Evolutionary conservation across 768 basidiomycete species (phyloP), one percentile per base, ranked within the genome.

Genomic region (Phlebiopsis flavidoalba): DNA sequence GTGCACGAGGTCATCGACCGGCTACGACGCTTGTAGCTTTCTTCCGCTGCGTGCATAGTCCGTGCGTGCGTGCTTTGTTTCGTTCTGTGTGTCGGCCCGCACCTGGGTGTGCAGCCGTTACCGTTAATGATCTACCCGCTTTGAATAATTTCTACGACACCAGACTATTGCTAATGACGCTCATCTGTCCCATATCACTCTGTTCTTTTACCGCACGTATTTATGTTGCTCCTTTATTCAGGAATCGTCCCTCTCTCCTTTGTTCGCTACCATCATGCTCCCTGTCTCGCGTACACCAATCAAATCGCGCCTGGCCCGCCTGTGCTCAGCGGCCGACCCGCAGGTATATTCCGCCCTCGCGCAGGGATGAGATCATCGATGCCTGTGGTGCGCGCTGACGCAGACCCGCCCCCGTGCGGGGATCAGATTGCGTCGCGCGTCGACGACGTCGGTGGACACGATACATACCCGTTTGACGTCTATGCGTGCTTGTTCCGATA

Each of bases 1-100:
- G 53, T 64, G 63, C 15, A 11, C 48, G 56, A 64, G 17, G 63
- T 60, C 36, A 61, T 64, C 45, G 60, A 64, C 22, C 54, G 61
- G 57, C 57, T 64, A 10, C 49, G 63, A 3, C 35, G 56, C 50
- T 58, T 64, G 60, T 58, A 58, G 60, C 40, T 49, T 52, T 51
- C 15, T 26, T 12, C 8, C 50, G 51, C 19, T n/a, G n/a, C n/a
- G n/a, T n/a, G n/a, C n/a, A n/a, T n/a, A n/a, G n/a, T n/a, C n/a
- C n/a, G n/a, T n/a, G n/a, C 33, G 51, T 7, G 33, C 26, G 26
- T 31, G 26, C 26, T 31, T 31, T 6, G 2, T 31, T 31, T 31
- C 26, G 26, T 31, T 31, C 26, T 31, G 26, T 6, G n/a, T 31
- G 26, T 31, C 26, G 3, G 26, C 26, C 6, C 26, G 26, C 26